Evolutionary conservation across 345 rosid species (phyloP).

Genomic region (Ricinus communis): DNA sequence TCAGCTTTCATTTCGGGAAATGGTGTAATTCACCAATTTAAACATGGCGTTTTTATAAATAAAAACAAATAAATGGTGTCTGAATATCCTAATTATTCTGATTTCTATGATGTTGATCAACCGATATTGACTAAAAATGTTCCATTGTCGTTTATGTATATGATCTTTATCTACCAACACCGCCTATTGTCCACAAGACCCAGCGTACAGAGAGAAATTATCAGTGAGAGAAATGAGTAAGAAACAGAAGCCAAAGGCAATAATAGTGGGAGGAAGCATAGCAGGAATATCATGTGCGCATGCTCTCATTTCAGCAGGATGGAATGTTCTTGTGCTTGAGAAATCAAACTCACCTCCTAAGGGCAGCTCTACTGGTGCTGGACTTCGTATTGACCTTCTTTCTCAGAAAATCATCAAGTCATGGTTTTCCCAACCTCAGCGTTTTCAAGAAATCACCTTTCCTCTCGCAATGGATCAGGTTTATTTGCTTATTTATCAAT

Average conservation of each 20-base stretch:
- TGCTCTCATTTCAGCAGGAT: constrained; percentile 57
- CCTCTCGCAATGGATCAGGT: constrained; percentile 66
- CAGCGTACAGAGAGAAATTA: no score
- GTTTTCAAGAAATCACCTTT: constrained; percentile 45
- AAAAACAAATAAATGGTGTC: no score
- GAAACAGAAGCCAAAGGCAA: constrained; percentile 41
- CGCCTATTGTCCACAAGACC: no score
- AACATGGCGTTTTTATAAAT: no score
- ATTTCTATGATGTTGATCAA: no score
- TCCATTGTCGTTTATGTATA: no score
- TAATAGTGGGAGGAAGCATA: constrained; percentile 77
- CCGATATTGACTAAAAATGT: no score
- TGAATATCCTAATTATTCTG: no score
- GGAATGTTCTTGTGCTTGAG: constrained; percentile 69
- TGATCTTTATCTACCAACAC: no score
- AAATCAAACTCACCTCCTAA: constrained; percentile 54
- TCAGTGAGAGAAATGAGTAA: constrained; percentile 16
- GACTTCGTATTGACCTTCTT: constrained; percentile 58
- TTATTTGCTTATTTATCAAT: no score
- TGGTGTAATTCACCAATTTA: no score
- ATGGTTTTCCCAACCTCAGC: constrained; percentile 53
- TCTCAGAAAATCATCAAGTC: constrained; percentile 49
- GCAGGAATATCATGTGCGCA: constrained; percentile 79
- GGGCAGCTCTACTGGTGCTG: constrained; percentile 82
- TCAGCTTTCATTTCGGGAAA: no score